These are phyloP conservation scores for Globisporangium rhizosaccharum DNA, from an alignment of 352 stramenopile genomes.

Conservation along the genomic window DNA sequence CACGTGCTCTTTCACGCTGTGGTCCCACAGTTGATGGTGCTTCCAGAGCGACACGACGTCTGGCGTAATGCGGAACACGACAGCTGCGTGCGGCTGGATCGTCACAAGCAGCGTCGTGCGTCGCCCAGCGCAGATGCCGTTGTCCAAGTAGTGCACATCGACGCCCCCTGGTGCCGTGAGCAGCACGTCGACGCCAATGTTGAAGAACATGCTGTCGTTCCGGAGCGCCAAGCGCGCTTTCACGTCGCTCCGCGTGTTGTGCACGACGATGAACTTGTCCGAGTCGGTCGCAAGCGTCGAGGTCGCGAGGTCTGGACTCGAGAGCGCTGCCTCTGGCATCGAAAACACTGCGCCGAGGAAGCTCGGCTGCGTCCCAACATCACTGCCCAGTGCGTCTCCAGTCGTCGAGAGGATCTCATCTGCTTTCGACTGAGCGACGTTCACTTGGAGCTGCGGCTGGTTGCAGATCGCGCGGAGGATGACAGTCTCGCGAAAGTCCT, in stretches of 20 bases:
- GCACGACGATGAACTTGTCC: constrained; percentile 73
- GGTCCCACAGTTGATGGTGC: constrained; percentile 80
- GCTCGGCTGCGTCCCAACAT: constrained; percentile 51
- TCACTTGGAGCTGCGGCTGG: constrained; percentile 68
- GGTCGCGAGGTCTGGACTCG: constrained; percentile 23
- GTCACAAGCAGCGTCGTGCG: constrained; percentile 63
- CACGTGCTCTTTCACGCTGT: constrained; percentile 85
- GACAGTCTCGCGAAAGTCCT: constrained; percentile 85
- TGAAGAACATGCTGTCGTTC: constrained; percentile 87
- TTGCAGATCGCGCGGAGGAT: constrained; percentile 74
- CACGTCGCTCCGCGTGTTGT: constrained; percentile 60
- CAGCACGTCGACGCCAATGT: constrained; percentile 44
- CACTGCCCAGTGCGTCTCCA: constrained; percentile 12
- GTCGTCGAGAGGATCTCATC: constrained; percentile 27
- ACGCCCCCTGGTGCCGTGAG: constrained; percentile 29
- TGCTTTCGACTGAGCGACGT: constrained; percentile 42
- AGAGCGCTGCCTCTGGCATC: constrained; percentile 65
- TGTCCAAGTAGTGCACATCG: constrained; percentile 58
- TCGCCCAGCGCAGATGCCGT: constrained; percentile 64
- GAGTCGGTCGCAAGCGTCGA: constrained; percentile 25
- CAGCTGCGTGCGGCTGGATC: constrained; percentile 46
- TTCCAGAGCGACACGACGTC: constrained; percentile 68
- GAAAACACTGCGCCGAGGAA: constrained; percentile 80
- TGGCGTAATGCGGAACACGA: constrained; percentile 64
- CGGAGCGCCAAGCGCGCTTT: constrained; percentile 67